Evolutionary conservation across 2,329 filamentous ascomycete genomes (phyloP).

Genomic region (Paraphaeosphaeria sporulosa): DNA sequence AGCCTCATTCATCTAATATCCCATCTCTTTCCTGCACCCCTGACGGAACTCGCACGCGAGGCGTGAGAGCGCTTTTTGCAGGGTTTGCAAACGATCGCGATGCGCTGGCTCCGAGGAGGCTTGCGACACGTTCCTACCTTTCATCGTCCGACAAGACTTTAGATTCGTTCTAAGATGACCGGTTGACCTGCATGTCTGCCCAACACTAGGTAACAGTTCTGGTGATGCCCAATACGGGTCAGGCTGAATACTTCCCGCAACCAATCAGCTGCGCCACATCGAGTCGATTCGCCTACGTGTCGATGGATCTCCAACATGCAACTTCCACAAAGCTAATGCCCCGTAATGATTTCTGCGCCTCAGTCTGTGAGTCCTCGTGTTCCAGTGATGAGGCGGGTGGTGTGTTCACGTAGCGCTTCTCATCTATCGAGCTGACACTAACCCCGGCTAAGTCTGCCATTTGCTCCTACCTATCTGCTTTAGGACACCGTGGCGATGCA

Average conservation of each 20-base stretch:
- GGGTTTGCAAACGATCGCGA: conserved; percentile 4
- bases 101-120: conserved; percentile 3
- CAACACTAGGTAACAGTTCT: conserved; percentile 16
- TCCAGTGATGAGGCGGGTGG: conserved; percentile 12
- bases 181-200: conserved; percentile 21
- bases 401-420: conserved; percentile 2
- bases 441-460: conserved; percentile 12
- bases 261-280: conserved; percentile 34
- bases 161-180: conserved; percentile 12
- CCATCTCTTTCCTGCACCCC: neutral
- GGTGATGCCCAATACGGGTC: conserved; percentile 24
- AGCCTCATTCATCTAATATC: neutral
- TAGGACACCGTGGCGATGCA: conserved; percentile 18
- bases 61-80: neutral
- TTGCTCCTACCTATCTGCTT: conserved; percentile 4
- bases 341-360: conserved; percentile 8
- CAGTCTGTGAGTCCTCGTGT: neutral
- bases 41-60: neutral
- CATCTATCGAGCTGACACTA: conserved; percentile 18
- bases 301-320: conserved; percentile 25
- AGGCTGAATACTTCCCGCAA: conserved; percentile 24
- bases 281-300: conserved; percentile 15
- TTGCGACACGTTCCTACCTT: conserved; percentile 3
- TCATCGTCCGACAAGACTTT: neutral
- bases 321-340: conserved; percentile 13